Evolutionary conservation across 2,329 filamentous ascomycete species (phyloP), one percentile per base, ranked within the genome.

Genomic region (Zopfia rhizophila): DNA sequence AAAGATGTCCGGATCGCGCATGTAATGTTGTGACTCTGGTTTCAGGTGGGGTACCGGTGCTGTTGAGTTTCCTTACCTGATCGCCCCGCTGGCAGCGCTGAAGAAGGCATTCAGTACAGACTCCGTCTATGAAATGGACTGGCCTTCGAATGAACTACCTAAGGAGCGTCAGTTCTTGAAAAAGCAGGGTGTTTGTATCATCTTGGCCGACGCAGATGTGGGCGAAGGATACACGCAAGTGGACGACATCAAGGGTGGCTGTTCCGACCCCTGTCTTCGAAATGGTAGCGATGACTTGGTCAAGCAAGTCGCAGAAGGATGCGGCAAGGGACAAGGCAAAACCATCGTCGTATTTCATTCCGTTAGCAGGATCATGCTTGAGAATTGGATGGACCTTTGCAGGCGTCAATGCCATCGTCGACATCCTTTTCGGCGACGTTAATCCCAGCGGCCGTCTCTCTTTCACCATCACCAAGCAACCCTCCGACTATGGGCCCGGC

Each of bases 1-100:
- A 96, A 61, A 77, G 76, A 3, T 96, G 91, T 67, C 60, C 73
- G 8, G 89, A 95, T 65, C 83, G 89, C 29, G 86, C 81, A 33
- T 96, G 91, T 71, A 94, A 95, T 65, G 84, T 89, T 58, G 90
- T 90, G 6, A 93, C 90, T 0, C 76, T 96, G 2, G 90, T 81
- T 2, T 86, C 86, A 17, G 91, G 91, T 96, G 91, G 91, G 91
- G 91, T 10, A 91, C 88, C 3, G 91, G 91, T 0, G 84, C 90
- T 0, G 89, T 90, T 4, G 85, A 94, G 25, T 91, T 92, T 49
- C 88, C 88, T 4, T 92, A 92, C 60, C 78, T 96, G 1, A 76
- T 93, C n/a, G 80, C 87, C 12, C 91, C 91, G 0, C 80, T 80
- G 14, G 79, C 85, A 31, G 85, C 86, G 1, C 72, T 91, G 13